Evolutionary conservation across 140 eudicot genomes (phyloP).

Genomic region (Erigeron philadelphicus): DNA sequence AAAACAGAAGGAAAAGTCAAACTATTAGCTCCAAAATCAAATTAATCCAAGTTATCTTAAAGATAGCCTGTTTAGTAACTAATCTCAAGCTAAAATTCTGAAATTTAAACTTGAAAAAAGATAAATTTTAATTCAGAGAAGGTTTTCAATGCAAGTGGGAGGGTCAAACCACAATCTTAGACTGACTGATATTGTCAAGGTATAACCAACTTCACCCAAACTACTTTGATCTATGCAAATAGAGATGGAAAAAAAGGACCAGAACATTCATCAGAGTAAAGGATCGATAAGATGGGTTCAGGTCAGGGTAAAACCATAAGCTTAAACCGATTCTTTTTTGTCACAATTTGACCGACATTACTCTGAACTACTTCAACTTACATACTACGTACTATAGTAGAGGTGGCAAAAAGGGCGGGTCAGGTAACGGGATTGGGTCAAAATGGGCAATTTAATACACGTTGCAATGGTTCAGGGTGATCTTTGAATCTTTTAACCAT

Average conservation of each 20-base stretch:
- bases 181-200: not conserved
- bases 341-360: not conserved
- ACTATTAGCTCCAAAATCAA: not conserved
- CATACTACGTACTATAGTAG: not conserved
- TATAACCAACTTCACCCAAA: not conserved
- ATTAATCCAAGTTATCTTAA: not conserved
- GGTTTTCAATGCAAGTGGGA: not conserved
- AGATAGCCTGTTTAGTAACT: not conserved
- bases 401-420: not conserved
- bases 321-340: not conserved
- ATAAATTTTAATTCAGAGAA: not conserved
- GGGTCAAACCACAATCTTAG: not conserved
- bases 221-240: not conserved
- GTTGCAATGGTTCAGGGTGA: not conserved
- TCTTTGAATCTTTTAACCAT: not conserved
- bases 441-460: not conserved
- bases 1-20: slow-evolving; percentile 18
- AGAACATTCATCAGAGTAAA: not conserved
- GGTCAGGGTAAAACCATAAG: not conserved
- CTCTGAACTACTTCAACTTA: not conserved
- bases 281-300: not conserved
- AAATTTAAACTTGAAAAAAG: not conserved
- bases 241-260: not conserved
- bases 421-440: not conserved
- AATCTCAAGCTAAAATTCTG: not conserved